Conservation (phyloP, 306 rosid genomes). For the Prunus mongolica region DNA sequence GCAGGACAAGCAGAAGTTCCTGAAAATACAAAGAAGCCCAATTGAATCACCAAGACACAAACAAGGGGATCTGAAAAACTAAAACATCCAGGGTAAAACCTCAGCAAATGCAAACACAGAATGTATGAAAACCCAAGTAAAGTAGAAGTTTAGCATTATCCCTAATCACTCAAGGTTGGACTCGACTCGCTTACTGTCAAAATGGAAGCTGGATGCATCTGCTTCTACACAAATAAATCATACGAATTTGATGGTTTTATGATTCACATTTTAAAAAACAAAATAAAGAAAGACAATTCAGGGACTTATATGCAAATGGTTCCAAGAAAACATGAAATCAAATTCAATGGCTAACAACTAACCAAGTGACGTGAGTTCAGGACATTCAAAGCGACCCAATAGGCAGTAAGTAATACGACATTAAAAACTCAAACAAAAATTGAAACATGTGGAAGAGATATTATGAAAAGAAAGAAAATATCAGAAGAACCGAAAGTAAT, state of each 20-base stretch:
- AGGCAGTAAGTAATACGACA: neutral
- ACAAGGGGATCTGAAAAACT: neutral
- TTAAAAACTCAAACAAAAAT: neutral
- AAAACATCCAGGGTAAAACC: neutral
- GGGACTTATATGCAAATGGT: neutral
- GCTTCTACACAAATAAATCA: neutral
- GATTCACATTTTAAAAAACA: too few species aligned
- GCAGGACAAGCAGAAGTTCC: slow-evolving; percentile 89
- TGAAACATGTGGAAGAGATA: neutral
- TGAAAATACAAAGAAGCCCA: slow-evolving; percentile 33
- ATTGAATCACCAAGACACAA: slow-evolving; percentile 17
- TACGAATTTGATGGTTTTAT: neutral
- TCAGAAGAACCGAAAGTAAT: neutral
- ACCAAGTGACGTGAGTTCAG: neutral
- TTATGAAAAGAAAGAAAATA: neutral
- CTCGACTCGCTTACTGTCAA: neutral
- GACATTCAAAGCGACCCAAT: neutral
- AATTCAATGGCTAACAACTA: neutral
- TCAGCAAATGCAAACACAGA: neutral
- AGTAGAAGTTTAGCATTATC: neutral
- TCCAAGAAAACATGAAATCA: neutral
- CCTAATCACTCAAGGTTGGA: neutral
- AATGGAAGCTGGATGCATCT: neutral
- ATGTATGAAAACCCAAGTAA: neutral
- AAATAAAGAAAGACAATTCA: too few species aligned